Conservation (phyloP, 2,329 filamentous ascomycete genomes). For the Colletotrichum camelliae region DNA sequence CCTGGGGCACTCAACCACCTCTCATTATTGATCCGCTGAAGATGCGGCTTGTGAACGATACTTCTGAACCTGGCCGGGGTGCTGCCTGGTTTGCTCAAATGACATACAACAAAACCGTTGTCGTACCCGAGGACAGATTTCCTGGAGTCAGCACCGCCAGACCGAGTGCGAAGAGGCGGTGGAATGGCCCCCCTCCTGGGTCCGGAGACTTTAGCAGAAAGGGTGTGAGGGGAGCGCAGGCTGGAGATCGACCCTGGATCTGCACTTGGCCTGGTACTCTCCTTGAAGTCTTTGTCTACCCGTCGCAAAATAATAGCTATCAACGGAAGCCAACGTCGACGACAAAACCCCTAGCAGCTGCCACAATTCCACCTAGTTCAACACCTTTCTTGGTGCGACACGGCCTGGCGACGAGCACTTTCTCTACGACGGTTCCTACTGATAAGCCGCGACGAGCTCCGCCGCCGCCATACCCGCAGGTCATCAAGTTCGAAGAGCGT, state of each 20-base stretch:
- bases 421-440: not conserved
- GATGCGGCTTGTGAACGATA: constrained; percentile 58
- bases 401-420: not conserved
- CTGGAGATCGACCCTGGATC: constrained; percentile 62
- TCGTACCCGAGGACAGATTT: constrained; percentile 51
- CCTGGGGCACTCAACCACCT: constrained; percentile 62
- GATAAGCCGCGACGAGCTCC: constrained; percentile 13
- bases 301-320: constrained; percentile 54
- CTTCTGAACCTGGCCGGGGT: constrained; percentile 50
- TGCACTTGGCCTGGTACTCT: constrained; percentile 63
- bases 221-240: constrained; percentile 36
- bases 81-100: constrained; percentile 61
- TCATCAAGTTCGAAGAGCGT: constrained; percentile 61
- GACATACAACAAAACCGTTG: constrained; percentile 61
- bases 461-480: constrained; percentile 50
- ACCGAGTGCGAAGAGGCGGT: constrained; percentile 6
- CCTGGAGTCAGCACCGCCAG: constrained; percentile 24
- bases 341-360: not conserved
- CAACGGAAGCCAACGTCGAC: constrained; percentile 3
- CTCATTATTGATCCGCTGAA: constrained; percentile 40
- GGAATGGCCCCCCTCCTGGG: not conserved
- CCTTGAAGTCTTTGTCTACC: constrained; percentile 63
- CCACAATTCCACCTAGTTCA: constrained; percentile 18
- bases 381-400: constrained; percentile 13
- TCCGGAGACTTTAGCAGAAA: constrained; percentile 41